Percentiles rank a stretch among this genome's conserved stretches.
These are phyloP conservation scores for Pholiota microspora DNA, from an alignment of 768 basidiomycete genomes.

Conservation along the genomic window DNA sequence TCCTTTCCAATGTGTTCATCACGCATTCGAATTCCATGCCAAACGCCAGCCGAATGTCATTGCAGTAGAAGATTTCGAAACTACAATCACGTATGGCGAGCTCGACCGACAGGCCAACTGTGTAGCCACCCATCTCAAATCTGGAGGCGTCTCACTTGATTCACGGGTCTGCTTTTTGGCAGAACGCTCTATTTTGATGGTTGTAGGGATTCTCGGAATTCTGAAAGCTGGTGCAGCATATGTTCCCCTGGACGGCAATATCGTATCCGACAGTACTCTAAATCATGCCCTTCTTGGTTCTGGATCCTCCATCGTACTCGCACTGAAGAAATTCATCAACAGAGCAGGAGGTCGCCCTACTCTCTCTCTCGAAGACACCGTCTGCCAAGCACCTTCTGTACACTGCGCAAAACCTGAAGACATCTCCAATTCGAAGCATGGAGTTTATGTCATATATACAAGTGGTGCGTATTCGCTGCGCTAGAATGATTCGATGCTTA, in stretches of 20 bases:
- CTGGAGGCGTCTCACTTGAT: conserved; percentile 41
- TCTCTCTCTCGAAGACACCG: conserved; percentile 25
- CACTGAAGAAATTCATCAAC: conserved; percentile 38
- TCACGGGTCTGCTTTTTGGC: conserved; percentile 54
- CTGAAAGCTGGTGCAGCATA: conserved; percentile 61
- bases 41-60: conserved; percentile 36
- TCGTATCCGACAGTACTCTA: conserved; percentile 54
- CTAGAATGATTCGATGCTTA: not conserved
- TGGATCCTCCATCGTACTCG: conserved; percentile 38
- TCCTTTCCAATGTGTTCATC: conserved; percentile 52
- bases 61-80: conserved; percentile 49
- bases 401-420: conserved; percentile 38
- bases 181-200: conserved; percentile 51
- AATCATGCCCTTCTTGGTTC: conserved; percentile 51
- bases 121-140: conserved; percentile 42
- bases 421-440: conserved; percentile 36
- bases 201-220: conserved; percentile 51
- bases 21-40: conserved; percentile 52
- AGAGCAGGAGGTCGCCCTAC: conserved; percentile 30
- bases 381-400: conserved; percentile 19
- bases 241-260: conserved; percentile 56
- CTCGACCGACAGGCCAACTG: conserved; percentile 48
- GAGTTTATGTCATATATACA: conserved; percentile 61
- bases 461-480: conserved; percentile 38
- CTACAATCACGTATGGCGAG: conserved; percentile 48